These are phyloP conservation scores for Phytophthora foliorum DNA, from an alignment of 352 stramenopile genomes.

Conservation along the genomic window DNA sequence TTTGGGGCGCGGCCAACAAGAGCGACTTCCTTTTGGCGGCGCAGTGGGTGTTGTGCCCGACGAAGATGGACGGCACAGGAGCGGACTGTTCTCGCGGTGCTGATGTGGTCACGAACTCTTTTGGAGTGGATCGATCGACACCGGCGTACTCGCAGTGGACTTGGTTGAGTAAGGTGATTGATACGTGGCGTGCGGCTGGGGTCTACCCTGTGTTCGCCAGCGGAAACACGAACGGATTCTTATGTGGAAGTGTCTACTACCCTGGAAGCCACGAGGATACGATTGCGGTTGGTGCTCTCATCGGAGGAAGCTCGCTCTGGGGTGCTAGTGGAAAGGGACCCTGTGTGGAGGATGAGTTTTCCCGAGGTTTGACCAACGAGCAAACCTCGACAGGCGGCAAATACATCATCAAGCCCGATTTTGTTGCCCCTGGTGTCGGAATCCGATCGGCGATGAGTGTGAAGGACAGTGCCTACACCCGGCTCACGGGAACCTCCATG, in stretches of 20 bases:
- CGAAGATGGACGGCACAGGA: conserved; percentile 52
- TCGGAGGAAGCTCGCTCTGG: conserved; percentile 69
- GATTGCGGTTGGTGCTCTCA: conserved; percentile 69
- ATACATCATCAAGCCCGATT: conserved; percentile 74
- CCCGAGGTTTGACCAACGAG: conserved; percentile 3
- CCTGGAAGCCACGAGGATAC: conserved; percentile 62
- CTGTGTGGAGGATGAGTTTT: conserved; percentile 40
- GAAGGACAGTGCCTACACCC: conserved; percentile 63
- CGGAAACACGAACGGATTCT: conserved; percentile 78
- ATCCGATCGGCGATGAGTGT: conserved; percentile 76
- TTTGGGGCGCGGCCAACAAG: conserved; percentile 64
- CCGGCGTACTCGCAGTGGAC: conserved; percentile 60
- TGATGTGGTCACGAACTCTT: conserved; percentile 76
- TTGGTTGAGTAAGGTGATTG: conserved; percentile 65
- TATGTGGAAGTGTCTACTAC: conserved; percentile 78
- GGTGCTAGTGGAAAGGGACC: conserved; percentile 77
- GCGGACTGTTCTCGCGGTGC: conserved; percentile 66
- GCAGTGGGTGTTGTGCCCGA: conserved; percentile 79
- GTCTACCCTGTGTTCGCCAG: conserved; percentile 72
- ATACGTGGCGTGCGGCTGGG: conserved; percentile 61
- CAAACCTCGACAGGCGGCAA: conserved; percentile 6
- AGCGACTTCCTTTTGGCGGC: conserved; percentile 75
- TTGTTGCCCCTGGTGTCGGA: conserved; percentile 73
- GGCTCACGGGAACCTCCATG: conserved; percentile 82
- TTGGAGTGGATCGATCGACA: conserved; percentile 61